These are phyloP conservation scores for Funneliformis mosseae DNA, from an alignment of 192 early-diverging fungal genomes.

Conservation along the genomic window DNA sequence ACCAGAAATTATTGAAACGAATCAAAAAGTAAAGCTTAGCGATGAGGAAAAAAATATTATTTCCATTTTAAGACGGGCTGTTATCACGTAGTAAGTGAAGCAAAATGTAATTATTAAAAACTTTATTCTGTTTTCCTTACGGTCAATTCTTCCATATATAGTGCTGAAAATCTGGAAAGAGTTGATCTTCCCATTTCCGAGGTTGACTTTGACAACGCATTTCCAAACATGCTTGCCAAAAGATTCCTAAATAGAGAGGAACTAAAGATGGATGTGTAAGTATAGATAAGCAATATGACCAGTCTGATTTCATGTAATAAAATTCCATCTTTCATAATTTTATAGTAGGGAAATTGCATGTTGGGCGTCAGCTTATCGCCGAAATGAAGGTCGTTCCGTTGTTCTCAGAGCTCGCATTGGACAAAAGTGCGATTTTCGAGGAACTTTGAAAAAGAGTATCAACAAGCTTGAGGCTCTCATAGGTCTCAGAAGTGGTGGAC, in stretches of 20 bases:
- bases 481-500: slow-evolving; percentile 32
- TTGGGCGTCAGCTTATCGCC: slow-evolving; percentile 26
- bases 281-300: slow-evolving; percentile 18
- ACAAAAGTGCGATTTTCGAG: slow-evolving; percentile 37
- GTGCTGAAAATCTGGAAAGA: slow-evolving; percentile 30
- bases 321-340: slow-evolving; percentile 7
- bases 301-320: slow-evolving; percentile 1
- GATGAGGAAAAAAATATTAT: slow-evolving; percentile 33
- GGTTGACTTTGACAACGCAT: slow-evolving; percentile 30
- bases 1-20: slow-evolving; percentile 32
- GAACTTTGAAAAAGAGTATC: slow-evolving; percentile 34
- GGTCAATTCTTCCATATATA: background rate
- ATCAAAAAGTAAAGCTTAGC: slow-evolving; percentile 22
- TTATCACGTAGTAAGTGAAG: slow-evolving; percentile 34
- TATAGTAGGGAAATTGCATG: slow-evolving; percentile 36
- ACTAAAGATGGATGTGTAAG: slow-evolving; percentile 39
- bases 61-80: slow-evolving; percentile 23
- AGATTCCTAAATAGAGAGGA: slow-evolving; percentile 31
- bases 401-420: slow-evolving; percentile 28
- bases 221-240: slow-evolving; percentile 34
- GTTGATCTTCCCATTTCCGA: slow-evolving; percentile 34
- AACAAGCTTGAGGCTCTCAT: slow-evolving; percentile 33
- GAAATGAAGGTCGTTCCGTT: slow-evolving; percentile 35
- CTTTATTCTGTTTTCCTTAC: slow-evolving; percentile 22
- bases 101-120: slow-evolving; percentile 1